Evolutionary conservation across 768 basidiomycete genomes (phyloP).

Genomic region (Leccinellum luteum): DNA sequence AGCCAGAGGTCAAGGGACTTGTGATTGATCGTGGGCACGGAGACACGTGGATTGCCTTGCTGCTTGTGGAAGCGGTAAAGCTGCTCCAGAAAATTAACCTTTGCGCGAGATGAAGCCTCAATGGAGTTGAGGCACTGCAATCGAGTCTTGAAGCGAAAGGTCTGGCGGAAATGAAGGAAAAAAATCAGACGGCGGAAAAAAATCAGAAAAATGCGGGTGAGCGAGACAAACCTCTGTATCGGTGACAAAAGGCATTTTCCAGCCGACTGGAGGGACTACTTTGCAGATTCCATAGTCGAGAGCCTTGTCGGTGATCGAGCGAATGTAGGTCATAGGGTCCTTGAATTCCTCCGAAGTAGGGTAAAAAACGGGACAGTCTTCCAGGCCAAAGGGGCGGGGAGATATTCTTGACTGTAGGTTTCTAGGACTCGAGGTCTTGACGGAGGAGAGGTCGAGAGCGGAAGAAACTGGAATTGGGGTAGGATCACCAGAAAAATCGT

Average conservation of each 20-base stretch:
- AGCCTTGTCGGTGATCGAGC: conserved; percentile 69
- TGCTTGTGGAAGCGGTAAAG: conserved; percentile 96
- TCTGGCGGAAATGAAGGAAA: conserved; percentile 38
- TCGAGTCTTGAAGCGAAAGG: conserved; percentile 94
- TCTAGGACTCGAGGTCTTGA: conserved; percentile 64
- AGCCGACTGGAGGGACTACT: conserved; percentile 87
- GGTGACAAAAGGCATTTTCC: conserved; percentile 96
- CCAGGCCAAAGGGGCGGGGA: conserved; percentile 78
- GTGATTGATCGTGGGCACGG: conserved; percentile 92
- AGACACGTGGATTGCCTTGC: conserved; percentile 85
- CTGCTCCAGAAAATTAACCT: conserved; percentile 96
- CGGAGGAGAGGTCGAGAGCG: conserved; percentile 62
- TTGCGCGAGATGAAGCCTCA: conserved; percentile 94
- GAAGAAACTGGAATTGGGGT: conserved; percentile 62
- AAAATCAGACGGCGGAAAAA: conserved; percentile 18
- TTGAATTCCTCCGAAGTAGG: conserved; percentile 90
- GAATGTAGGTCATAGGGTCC: conserved; percentile 93
- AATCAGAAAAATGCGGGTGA: conserved; percentile 25
- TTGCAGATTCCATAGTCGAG: conserved; percentile 89
- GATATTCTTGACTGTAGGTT: conserved; percentile 37
- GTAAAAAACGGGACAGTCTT: conserved; percentile 87
- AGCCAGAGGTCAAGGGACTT: conserved; percentile 93
- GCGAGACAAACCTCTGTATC: conserved; percentile 77
- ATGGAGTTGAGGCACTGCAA: conserved; percentile 94
- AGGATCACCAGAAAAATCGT: conserved; percentile 47